These are phyloP conservation scores for Suillus sp. DNA, from an alignment of 768 basidiomycete genomes.

Conservation along the genomic window DNA sequence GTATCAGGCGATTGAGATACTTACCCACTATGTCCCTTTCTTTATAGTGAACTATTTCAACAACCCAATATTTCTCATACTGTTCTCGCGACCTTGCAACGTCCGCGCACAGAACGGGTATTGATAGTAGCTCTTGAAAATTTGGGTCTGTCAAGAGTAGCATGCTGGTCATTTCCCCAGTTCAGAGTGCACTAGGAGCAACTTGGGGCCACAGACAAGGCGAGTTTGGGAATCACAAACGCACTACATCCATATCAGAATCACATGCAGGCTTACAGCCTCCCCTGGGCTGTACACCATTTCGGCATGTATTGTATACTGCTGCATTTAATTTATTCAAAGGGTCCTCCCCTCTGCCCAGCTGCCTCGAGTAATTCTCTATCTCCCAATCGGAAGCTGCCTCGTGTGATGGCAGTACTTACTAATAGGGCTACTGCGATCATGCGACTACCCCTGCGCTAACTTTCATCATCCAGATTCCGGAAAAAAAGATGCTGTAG, in stretches of 20 bases:
- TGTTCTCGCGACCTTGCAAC: neutral
- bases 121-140: neutral
- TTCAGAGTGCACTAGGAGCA: neutral
- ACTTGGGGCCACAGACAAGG: neutral
- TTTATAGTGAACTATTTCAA: slow-evolving; percentile 11
- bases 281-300: neutral
- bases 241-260: neutral
- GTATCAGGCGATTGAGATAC: neutral
- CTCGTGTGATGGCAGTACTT: neutral
- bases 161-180: neutral
- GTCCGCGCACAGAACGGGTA: neutral
- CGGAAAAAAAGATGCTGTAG: neutral
- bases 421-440: neutral
- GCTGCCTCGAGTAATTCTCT: neutral
- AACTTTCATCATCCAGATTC: neutral
- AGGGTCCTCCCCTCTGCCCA: neutral
- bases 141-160: slow-evolving; percentile 1
- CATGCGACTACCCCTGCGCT: neutral
- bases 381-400: neutral
- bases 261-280: neutral
- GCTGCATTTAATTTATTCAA: neutral
- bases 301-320: neutral
- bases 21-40: slow-evolving; percentile 11
- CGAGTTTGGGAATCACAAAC: neutral
- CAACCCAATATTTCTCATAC: slow-evolving; percentile 8